These are phyloP conservation scores for Physocladia obscura DNA, from an alignment of 192 early-diverging fungal species.

Conservation along the genomic window DNA sequence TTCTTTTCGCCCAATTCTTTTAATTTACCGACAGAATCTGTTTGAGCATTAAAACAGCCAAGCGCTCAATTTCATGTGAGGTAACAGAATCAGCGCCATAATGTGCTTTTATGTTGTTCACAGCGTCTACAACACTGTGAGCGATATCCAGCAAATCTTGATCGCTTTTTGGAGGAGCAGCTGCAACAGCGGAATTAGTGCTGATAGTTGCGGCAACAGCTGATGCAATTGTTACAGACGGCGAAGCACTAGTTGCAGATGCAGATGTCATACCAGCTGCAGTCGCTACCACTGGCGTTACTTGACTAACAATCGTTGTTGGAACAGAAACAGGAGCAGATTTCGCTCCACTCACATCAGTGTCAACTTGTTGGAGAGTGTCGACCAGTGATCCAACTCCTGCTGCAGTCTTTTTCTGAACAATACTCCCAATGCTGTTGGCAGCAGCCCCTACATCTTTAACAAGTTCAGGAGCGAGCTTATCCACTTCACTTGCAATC, in stretches of 20 bases:
- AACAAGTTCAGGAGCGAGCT: not conserved
- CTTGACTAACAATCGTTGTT: not conserved
- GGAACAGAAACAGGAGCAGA: not conserved
- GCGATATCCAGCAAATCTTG: not conserved
- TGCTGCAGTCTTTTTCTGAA: not conserved
- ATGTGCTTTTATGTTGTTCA: not conserved
- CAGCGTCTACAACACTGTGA: not conserved
- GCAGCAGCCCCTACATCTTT: not conserved
- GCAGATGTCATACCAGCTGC: not conserved
- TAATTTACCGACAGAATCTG: no score
- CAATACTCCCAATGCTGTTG: not conserved
- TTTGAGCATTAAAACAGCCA: not conserved
- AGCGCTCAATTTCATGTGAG: not conserved
- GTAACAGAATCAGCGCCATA: not conserved
- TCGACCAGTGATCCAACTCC: not conserved
- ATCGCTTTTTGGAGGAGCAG: not conserved
- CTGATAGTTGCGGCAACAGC: no score
- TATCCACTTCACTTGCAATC: not conserved
- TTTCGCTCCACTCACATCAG: not conserved
- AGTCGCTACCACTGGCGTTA: not conserved
- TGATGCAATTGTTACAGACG: no score
- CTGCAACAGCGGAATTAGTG: no score
- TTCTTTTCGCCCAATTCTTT: no score
- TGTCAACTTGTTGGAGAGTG: not conserved
- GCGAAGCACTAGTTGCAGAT: no score